Evolutionary conservation across 768 basidiomycete genomes (phyloP).

Genomic region (Sutorius australiensis): DNA sequence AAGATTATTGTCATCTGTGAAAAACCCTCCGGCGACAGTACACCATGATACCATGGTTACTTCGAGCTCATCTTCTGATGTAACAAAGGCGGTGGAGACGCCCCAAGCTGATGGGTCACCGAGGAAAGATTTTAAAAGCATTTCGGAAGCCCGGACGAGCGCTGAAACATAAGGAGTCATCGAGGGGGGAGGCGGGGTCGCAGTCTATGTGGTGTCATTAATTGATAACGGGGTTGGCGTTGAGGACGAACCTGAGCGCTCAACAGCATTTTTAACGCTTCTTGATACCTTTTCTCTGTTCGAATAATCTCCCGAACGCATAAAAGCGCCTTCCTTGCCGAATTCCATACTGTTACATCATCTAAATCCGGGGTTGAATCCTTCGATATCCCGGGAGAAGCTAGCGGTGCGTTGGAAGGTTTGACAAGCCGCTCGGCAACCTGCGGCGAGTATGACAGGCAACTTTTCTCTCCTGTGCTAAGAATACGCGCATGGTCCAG

Average conservation of each 20-base stretch:
- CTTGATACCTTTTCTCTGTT: conserved; percentile 45
- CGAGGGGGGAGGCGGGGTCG: conserved; percentile 45
- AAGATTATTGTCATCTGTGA: conserved; percentile 24
- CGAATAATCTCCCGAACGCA: conserved; percentile 47
- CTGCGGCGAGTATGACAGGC: background rate
- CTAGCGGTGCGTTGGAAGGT: background rate
- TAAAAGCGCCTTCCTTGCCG: conserved; percentile 39
- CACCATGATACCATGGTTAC: conserved; percentile 54
- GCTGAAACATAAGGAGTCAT: conserved; percentile 50
- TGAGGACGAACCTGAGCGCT: conserved; percentile 32
- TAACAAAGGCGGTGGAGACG: conserved; percentile 56
- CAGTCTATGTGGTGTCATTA: conserved; percentile 25
- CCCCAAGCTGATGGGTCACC: conserved; percentile 65
- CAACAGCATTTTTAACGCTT: conserved; percentile 35
- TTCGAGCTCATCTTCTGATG: conserved; percentile 50
- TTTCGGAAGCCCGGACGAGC: conserved; percentile 49
- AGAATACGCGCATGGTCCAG: background rate
- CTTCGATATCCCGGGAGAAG: conserved; percentile 3
- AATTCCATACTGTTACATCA: conserved; percentile 33
- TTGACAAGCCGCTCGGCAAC: background rate
- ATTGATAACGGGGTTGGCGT: background rate
- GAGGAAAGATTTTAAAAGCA: conserved; percentile 47
- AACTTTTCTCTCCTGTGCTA: background rate
- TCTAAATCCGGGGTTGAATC: conserved; percentile 13
- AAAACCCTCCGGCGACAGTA: conserved; percentile 34